Evolutionary conservation across 805 yeast species (phyloP), one percentile per base, ranked within the genome.

Genomic region (Scheffersomyces ergatensis): DNA sequence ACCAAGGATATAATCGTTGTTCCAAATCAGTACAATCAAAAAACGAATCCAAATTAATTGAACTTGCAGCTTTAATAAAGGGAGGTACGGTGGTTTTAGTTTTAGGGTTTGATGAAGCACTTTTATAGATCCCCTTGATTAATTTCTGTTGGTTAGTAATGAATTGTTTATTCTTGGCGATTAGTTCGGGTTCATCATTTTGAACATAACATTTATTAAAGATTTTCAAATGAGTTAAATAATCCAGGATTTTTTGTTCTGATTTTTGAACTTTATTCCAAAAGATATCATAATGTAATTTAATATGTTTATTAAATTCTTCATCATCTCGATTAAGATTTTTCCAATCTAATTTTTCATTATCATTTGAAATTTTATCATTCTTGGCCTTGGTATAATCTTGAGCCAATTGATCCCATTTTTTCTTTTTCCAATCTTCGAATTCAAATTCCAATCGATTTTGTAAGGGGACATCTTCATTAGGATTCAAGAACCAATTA

Each of bases 171-270:
- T 32, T 27, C 9, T 20, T 9, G 13, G 38, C 18, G 13, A 37
- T 7, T 39, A 47, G 47, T 21, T 38, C 16, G 8, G 34, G 39
- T 40, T 50, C 48, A 36, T 51, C 53, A 19, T 57, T 56, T 4
- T 57, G 53, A 31, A 72, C 43, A 46, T 56, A 76, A 45, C 82
- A 77, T 33, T 69, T 63, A 36, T 72, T 68, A 50, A 65, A 77
- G 17, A 74, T 67, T 44, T 74, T 62, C 38, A 76, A 47, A 47
- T 72, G 77, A 9, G 75, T 65, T 16, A 74, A 52, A 37, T 65
- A 69, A 42, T 72, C 74, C 21, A 68, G 62, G 53, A 75, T 62
- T 2, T 44, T 44, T 37, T 65, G 66, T 47, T 72, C 76, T 8
- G 39, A 2, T 40, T 48, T 29, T 57, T 63, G 15, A 63, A 33